A percentile compares a stretch with the other conserved stretches of the same genome.
Evolutionary conservation across 352 stramenopile species (phyloP).

Genomic region (Globisporangium orthogonon): DNA sequence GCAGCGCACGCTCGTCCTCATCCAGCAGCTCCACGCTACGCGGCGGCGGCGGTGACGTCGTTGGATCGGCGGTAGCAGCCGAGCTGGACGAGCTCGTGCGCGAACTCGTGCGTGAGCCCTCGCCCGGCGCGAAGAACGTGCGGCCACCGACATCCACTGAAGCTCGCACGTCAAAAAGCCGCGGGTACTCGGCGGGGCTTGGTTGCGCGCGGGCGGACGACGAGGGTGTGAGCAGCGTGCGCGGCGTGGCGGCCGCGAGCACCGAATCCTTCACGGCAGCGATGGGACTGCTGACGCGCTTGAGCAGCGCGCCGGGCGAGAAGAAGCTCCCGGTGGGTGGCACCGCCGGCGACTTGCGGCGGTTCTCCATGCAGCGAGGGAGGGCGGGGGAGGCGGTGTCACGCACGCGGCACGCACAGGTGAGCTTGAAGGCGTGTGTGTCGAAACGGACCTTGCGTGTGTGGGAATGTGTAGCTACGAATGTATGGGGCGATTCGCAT

Average conservation of each 20-base stretch:
- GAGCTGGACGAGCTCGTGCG: conserved; percentile 24
- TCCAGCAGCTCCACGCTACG: conserved; percentile 26
- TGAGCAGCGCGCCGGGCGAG: conserved; percentile 51
- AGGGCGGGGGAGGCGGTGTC: neutral
- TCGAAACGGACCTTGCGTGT: too few relatives aligned
- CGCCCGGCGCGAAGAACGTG: conserved; percentile 1
- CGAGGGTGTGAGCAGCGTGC: conserved; percentile 25
- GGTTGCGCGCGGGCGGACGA: conserved; percentile 29
- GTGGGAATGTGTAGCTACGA: too few relatives aligned
- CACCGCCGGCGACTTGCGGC: conserved; percentile 18
- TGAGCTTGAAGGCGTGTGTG: too few relatives aligned
- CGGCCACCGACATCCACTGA: conserved; percentile 1
- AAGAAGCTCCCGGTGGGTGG: conserved; percentile 21
- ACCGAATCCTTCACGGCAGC: conserved; percentile 60
- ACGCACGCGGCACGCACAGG: too few relatives aligned
- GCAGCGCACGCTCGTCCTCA: conserved; percentile 61
- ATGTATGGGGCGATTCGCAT: too few relatives aligned
- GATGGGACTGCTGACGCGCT: conserved; percentile 59
- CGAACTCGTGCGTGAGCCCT: conserved; percentile 23
- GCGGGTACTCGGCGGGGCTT: conserved; percentile 58
- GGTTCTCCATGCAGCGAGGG: conserved; percentile 18
- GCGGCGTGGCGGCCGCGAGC: conserved; percentile 36
- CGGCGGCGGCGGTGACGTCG: neutral
- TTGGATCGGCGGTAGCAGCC: neutral
- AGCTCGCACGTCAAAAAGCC: conserved; percentile 55